Evolutionary conservation across 768 basidiomycete species (phyloP).

Genomic region (Boletus tomentosulus): DNA sequence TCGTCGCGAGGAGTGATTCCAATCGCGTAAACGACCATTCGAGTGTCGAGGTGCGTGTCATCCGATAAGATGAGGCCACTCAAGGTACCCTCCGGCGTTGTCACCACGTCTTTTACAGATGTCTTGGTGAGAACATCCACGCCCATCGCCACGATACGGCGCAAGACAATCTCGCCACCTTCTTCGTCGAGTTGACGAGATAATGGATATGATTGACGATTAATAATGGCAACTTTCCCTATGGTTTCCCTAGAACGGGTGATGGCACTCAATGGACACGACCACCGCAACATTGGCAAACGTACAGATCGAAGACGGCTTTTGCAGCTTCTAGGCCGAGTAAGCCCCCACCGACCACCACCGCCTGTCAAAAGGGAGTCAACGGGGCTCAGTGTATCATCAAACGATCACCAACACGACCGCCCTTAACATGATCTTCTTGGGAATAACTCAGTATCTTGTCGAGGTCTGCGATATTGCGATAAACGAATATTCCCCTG

Average conservation of each 20-base stretch:
- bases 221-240: constrained; percentile 48
- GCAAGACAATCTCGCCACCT: constrained; percentile 57
- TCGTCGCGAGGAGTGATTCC: constrained; percentile 73
- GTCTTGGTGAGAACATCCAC: constrained; percentile 49
- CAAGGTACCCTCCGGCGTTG: constrained; percentile 37
- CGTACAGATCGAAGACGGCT: neutral
- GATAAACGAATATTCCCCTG: constrained; percentile 66
- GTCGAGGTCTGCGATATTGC: constrained; percentile 66
- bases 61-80: constrained; percentile 49
- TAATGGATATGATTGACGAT: constrained; percentile 48
- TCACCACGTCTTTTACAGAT: constrained; percentile 36
- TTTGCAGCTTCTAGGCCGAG: constrained; percentile 1
- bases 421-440: constrained; percentile 36
- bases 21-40: constrained; percentile 62
- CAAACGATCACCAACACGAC: constrained; percentile 14
- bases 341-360: neutral
- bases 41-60: constrained; percentile 42
- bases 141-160: constrained; percentile 56
- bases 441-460: constrained; percentile 58
- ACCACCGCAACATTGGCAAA: neutral
- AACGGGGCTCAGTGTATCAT: neutral
- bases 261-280: neutral
- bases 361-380: neutral
- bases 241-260: constrained; percentile 28
- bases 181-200: constrained; percentile 56